Conservation (phyloP, 768 basidiomycete genomes). For the Phaeolepiota aurea region DNA sequence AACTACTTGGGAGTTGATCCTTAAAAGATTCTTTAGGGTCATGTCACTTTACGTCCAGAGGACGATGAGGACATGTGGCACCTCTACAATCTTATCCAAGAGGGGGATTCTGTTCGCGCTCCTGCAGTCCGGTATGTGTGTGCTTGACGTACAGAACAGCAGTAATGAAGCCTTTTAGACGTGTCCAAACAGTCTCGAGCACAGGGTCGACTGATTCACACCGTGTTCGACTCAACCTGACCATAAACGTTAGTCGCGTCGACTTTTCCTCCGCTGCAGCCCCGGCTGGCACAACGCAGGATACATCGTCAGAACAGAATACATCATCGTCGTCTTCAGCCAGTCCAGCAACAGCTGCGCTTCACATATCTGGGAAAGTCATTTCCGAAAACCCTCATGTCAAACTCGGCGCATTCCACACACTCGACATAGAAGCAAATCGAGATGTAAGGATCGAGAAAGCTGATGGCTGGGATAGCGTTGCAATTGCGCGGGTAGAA, state of each 20-base stretch:
- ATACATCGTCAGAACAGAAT: conserved; percentile 23
- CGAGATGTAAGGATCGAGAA: conserved; percentile 89
- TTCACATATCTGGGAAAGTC: conserved; percentile 86
- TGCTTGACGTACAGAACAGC: not conserved
- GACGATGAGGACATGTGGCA: conserved; percentile 99
- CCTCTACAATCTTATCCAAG: conserved; percentile 91
- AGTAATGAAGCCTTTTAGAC: conserved; percentile 31
- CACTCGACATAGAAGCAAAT: conserved; percentile 87
- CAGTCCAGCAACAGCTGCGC: conserved; percentile 37
- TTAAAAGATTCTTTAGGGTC: conserved; percentile 50
- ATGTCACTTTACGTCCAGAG: conserved; percentile 91
- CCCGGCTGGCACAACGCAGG: conserved; percentile 38
- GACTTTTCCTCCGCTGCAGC: conserved; percentile 71
- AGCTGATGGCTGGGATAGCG: conserved; percentile 82
- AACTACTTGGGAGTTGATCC: conserved; percentile 16
- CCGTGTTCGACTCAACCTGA: conserved; percentile 78
- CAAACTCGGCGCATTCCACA: conserved; percentile 89
- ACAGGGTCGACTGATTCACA: conserved; percentile 94
- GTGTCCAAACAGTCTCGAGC: conserved; percentile 81
- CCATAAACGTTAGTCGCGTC: conserved; percentile 70
- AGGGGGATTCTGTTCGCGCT: conserved; percentile 82
- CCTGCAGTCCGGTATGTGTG: conserved; percentile 65
- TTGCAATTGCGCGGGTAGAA: conserved; percentile 72
- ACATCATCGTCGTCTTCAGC: conserved; percentile 23
- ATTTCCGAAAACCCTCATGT: conserved; percentile 83